Evolutionary conservation across 257 asterid species (phyloP).

Genomic region (Fraxinus anomala): DNA sequence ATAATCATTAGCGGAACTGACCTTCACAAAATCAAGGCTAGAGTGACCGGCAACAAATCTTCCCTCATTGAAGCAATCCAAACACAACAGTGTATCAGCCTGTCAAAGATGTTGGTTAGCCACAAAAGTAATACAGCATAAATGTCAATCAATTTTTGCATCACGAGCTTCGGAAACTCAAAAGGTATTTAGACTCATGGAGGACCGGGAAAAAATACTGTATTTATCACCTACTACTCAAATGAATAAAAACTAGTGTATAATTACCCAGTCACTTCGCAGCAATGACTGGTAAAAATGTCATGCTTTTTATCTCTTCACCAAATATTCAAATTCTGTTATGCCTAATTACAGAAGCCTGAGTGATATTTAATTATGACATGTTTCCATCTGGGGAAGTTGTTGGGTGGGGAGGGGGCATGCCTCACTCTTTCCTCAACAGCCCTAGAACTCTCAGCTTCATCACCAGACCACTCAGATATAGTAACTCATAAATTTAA

Average conservation of each 20-base stretch:
- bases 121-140: conserved; percentile 28
- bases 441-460: no score
- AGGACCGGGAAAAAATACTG: not conserved
- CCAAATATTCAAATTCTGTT: conserved; percentile 3
- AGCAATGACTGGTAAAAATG: not conserved
- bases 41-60: conserved; percentile 58
- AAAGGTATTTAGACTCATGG: not conserved
- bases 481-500: not conserved
- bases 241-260: not conserved
- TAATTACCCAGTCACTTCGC: not conserved
- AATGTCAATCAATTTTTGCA: conserved; percentile 65
- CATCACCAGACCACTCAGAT: not conserved
- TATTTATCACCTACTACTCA: not conserved
- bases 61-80: conserved; percentile 61
- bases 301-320: not conserved
- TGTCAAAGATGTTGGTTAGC: conserved; percentile 40
- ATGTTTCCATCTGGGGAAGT: not conserved
- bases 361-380: not conserved
- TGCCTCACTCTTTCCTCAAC: no score
- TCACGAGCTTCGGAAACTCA: not conserved
- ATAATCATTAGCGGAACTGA: conserved; percentile 39
- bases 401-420: no score
- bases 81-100: conserved; percentile 52
- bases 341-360: not conserved
- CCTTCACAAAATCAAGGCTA: conserved; percentile 55